Evolutionary conservation across 2,329 filamentous ascomycete genomes (phyloP).

Genomic region (Eurotiales sp.): DNA sequence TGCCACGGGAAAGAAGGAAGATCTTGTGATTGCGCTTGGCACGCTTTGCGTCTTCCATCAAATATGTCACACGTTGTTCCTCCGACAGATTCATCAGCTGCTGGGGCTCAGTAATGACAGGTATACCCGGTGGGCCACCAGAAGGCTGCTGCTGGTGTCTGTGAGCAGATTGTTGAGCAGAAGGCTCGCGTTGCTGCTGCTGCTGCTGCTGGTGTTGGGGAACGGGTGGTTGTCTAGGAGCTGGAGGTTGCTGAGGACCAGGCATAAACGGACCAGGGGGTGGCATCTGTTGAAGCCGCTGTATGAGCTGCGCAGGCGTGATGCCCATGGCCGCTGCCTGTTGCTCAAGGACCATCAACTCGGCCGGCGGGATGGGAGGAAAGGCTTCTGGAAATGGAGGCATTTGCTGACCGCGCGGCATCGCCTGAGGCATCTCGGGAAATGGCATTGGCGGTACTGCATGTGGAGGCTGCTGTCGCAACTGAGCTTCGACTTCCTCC

Average conservation of each 20-base stretch:
- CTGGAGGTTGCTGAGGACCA: slow-evolving; percentile 51
- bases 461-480: slow-evolving; percentile 61
- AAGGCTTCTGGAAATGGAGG: slow-evolving; percentile 29
- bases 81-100: slow-evolving; percentile 75
- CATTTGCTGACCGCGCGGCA: slow-evolving; percentile 30
- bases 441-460: slow-evolving; percentile 21
- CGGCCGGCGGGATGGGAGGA: slow-evolving; percentile 35
- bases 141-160: slow-evolving; percentile 24
- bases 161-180: background rate
- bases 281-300: slow-evolving; percentile 35
- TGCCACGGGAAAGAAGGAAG: slow-evolving; percentile 85
- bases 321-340: slow-evolving; percentile 38
- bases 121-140: slow-evolving; percentile 32
- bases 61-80: slow-evolving; percentile 75
- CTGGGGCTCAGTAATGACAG: slow-evolving; percentile 64
- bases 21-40: slow-evolving; percentile 99
- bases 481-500: slow-evolving; percentile 93
- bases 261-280: slow-evolving; percentile 42
- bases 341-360: slow-evolving; percentile 49
- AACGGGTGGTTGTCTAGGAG: slow-evolving; percentile 8
- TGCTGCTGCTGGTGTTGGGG: no score
- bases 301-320: slow-evolving; percentile 34
- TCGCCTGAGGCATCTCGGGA: slow-evolving; percentile 28
- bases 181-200: slow-evolving; percentile 6
- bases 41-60: slow-evolving; percentile 88